Base-by-base conservation (phyloP, 208 protist species). In the Leishmania tarentolae region DNA sequence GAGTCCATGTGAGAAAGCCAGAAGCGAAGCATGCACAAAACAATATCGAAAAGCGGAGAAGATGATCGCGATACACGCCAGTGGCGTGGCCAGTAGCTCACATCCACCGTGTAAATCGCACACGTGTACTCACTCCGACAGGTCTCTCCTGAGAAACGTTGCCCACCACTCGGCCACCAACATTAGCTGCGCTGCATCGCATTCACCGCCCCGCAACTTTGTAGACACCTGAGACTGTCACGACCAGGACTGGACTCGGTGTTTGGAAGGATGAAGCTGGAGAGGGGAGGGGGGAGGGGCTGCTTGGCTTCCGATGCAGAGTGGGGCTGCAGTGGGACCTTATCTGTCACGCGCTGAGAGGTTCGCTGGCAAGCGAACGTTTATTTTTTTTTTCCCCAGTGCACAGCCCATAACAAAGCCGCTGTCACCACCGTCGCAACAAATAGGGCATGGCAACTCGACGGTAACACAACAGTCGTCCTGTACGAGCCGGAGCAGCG, bases 391-490 rank as follows among this genome's bases (percentile, higher is more conserved):
- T 0, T 40, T 21, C n/a, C n/a, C n/a, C n/a, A n/a, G n/a, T 6
- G n/a, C 3, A 65, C 3, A 0, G 8, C 37, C 28, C 0, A 37
- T 13, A 3, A 19, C 2, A n/a, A 4, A 0, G 3, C 59, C 0
- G 15, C 9, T 13, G 59, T 35, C 59, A 35, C 9, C 0, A 28
- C 0, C n/a, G 7, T 37, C 37, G n/a, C 28, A 65, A 11, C 0
- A 37, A 7, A 11, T 21, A 65, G 15, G 50, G n/a, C 15, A 65
- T 4, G 9, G n/a, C 59, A 7, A 35, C 24, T 15, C 5, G 19
- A 65, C 9, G 28, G n/a, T 0, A 17, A 3, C 59, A 19, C 59
- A 13, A 65, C 9, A 15, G 28, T 6, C 0, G 28, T 4, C 28
- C 11, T 15, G 21, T 21, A 65, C n/a, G 57, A 11, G 6, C 57